Evolutionary conservation across 768 basidiomycete genomes (phyloP).

Genomic region (Cyclocybe cylindracea): DNA sequence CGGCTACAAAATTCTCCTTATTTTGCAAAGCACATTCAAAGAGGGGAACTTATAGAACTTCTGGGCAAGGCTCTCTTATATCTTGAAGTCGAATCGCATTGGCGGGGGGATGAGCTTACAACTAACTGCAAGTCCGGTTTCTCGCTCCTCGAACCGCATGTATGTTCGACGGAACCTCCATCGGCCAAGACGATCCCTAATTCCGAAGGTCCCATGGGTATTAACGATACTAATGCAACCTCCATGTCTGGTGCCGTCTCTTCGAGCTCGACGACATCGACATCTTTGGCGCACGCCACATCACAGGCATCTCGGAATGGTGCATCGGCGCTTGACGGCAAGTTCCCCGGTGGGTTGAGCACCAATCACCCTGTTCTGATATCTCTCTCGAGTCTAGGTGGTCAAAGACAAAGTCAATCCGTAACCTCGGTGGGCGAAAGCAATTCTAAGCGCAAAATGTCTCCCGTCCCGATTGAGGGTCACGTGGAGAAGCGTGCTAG

Average conservation of each 20-base stretch:
- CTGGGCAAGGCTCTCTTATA: conserved; percentile 81
- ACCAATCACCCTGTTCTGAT: not conserved
- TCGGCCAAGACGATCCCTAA: conserved; percentile 22
- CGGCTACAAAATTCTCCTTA: conserved; percentile 70
- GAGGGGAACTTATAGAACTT: conserved; percentile 81
- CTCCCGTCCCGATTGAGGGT: conserved; percentile 44
- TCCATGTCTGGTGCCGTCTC: conserved; percentile 3
- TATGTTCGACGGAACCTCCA: conserved; percentile 58
- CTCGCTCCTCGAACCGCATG: conserved; percentile 74
- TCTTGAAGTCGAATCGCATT: conserved; percentile 82
- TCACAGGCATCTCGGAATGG: conserved; percentile 2
- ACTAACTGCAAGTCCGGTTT: conserved; percentile 70
- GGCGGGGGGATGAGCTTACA: conserved; percentile 62
- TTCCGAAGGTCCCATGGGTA: conserved; percentile 20
- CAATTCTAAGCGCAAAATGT: conserved; percentile 54
- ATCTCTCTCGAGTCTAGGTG: not conserved
- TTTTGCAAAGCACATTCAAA: conserved; percentile 71
- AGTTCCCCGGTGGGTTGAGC: conserved; percentile 8
- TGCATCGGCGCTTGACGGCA: not conserved
- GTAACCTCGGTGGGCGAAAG: conserved; percentile 18
- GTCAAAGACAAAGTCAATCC: conserved; percentile 4
- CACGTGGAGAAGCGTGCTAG: conserved; percentile 67
- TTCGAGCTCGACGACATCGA: conserved; percentile 2
- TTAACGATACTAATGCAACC: conserved; percentile 8
- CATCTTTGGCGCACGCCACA: conserved; percentile 6